A percentile compares a stretch with the other conserved stretches of the same genome.
phyloP scores from a whole-genome alignment of 176 grass and related monocot genomes.

The Guadua angustifolia region DNA sequence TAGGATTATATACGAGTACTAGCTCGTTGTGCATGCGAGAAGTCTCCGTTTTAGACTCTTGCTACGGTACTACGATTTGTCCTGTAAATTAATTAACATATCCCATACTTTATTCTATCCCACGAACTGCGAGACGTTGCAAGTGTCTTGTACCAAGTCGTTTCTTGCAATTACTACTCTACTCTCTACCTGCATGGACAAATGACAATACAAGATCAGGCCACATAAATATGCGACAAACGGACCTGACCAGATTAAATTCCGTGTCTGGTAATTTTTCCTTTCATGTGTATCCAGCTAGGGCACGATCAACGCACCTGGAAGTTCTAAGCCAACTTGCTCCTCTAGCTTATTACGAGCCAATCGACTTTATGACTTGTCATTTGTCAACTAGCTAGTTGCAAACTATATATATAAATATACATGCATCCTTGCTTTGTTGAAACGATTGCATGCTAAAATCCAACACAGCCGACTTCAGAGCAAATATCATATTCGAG shows the following conservation, averaged over 20 bases:
- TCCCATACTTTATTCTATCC: background rate
- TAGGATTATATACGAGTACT: background rate
- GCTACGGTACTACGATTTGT: background rate
- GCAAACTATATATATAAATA: background rate
- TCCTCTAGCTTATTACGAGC: background rate
- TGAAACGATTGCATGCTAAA: conserved; percentile 35
- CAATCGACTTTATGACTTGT: conserved; percentile 42
- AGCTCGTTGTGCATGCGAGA: background rate
- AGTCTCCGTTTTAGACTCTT: conserved; percentile 9
- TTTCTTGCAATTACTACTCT: background rate
- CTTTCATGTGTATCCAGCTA: background rate
- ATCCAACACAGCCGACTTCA: conserved; percentile 29
- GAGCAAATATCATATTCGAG: conserved; percentile 12
- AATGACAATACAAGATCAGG: background rate
- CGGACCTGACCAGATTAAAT: conserved; percentile 28
- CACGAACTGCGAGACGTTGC: background rate
- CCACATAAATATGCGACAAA: background rate
- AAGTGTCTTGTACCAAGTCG: conserved; percentile 20
- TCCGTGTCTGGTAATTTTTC: background rate
- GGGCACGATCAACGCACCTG: background rate
- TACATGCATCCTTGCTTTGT: background rate
- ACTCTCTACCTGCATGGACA: background rate
- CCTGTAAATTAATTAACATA: background rate
- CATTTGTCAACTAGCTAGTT: conserved; percentile 48
- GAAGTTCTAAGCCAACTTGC: conserved; percentile 30